phyloP scores from a whole-genome alignment of 1,284 basidiomycete genomes.

The Pascua sp. region DNA sequence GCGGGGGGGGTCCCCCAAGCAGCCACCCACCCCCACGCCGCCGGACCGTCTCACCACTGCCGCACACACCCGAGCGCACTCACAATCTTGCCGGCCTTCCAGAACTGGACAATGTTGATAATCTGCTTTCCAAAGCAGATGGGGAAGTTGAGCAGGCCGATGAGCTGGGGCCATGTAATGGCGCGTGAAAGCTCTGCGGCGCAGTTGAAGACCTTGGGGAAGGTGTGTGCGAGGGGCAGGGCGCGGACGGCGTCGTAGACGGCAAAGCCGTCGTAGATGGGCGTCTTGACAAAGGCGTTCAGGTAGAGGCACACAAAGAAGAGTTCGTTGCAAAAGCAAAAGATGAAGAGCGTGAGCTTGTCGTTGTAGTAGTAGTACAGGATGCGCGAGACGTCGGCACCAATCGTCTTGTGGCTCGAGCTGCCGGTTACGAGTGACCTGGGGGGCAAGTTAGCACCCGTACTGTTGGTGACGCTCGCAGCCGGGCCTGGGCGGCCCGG shows the following conservation, averaged over 20 bases:
- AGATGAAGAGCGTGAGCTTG: conserved; percentile 77
- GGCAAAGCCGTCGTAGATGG: conserved; percentile 22
- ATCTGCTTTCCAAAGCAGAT: conserved; percentile 83
- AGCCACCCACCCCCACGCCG: not conserved
- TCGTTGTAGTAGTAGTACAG: conserved; percentile 93
- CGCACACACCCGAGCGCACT: conserved; percentile 25
- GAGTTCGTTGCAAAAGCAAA: conserved; percentile 95
- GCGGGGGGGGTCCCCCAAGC: too few relatives aligned
- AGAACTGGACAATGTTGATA: conserved; percentile 94
- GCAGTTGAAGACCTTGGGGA: conserved; percentile 15
- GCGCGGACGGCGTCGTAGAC: conserved; percentile 20
- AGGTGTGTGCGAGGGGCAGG: conserved; percentile 26
- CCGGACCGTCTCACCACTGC: not conserved
- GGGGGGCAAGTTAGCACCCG: conserved; percentile 2
- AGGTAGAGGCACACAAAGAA: conserved; percentile 97
- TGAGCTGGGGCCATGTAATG: conserved; percentile 75
- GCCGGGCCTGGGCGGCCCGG: not conserved
- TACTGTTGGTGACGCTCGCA: too few relatives aligned
- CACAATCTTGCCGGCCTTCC: conserved; percentile 93
- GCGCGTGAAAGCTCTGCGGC: conserved; percentile 27
- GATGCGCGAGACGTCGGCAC: conserved; percentile 85
- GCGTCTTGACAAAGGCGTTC: conserved; percentile 71
- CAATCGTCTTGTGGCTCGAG: conserved; percentile 85
- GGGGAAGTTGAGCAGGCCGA: conserved; percentile 66
- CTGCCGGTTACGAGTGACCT: conserved; percentile 93